These are phyloP conservation scores for Conringia planisiliqua DNA, from an alignment of 345 rosid genomes.

Conservation along the genomic window DNA sequence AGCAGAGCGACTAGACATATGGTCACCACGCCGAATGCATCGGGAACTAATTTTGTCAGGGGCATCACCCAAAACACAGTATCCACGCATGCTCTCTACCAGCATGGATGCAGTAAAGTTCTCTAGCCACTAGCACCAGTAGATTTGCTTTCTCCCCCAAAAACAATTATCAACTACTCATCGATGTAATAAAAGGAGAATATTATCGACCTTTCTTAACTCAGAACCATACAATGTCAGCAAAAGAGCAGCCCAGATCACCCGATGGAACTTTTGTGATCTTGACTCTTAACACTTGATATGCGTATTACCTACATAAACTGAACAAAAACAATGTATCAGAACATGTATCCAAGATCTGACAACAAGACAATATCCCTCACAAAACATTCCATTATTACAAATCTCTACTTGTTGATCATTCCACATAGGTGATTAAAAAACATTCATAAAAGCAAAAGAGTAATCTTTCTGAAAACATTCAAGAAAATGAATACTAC, in stretches of 20 bases:
- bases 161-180: slow-evolving; percentile 17
- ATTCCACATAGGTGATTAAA: neutral
- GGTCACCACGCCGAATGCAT: slow-evolving; percentile 96
- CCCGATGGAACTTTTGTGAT: slow-evolving; percentile 29
- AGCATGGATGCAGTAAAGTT: slow-evolving; percentile 86
- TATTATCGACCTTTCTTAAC: slow-evolving; percentile 2
- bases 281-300: slow-evolving; percentile 27
- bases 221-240: slow-evolving; percentile 11
- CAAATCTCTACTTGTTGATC: neutral
- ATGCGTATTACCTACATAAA: slow-evolving; percentile 38
- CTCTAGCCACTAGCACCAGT: slow-evolving; percentile 41
- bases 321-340: neutral
- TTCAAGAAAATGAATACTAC: neutral
- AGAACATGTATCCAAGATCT: slow-evolving; percentile 6
- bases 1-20: slow-evolving; percentile 78
- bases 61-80: slow-evolving; percentile 99
- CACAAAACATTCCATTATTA: neutral
- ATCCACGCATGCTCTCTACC: slow-evolving; percentile 99
- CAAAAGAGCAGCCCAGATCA: slow-evolving; percentile 32
- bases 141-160: slow-evolving; percentile 29
- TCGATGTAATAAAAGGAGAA: slow-evolving; percentile 9
- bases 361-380: neutral
- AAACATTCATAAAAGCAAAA: neutral
- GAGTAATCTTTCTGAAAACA: neutral
- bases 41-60: slow-evolving; percentile 92